phyloP scores from a whole-genome alignment of 495 filamentous ascomycete genomes.

The Pseudomonodictys pantanalensis region DNA sequence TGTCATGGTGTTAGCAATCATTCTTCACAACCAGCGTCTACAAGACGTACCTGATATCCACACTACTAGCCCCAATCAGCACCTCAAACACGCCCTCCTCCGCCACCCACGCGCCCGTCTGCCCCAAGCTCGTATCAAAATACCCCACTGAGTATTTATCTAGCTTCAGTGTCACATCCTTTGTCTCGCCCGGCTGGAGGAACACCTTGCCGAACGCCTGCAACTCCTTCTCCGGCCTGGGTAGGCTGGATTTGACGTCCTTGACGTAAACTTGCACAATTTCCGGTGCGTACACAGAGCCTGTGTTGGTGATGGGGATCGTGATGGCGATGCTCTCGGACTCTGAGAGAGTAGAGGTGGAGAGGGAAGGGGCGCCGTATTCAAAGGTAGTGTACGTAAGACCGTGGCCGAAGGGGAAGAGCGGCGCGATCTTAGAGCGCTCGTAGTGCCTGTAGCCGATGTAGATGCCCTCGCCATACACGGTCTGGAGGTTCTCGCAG shows the following conservation, averaged over 20 bases:
- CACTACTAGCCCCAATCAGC: conserved; percentile 46
- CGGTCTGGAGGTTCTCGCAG: conserved; percentile 69
- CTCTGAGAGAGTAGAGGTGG: conserved; percentile 52
- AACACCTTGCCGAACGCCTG: conserved; percentile 69
- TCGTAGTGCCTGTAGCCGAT: conserved; percentile 86
- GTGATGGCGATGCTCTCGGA: conserved; percentile 53
- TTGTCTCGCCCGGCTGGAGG: conserved; percentile 57
- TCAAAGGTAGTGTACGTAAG: conserved; percentile 64
- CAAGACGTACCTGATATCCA: conserved; percentile 44
- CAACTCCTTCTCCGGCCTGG: conserved; percentile 59
- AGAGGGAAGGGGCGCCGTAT: conserved; percentile 62
- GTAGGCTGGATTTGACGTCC: conserved; percentile 58
- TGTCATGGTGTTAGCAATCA: conserved; percentile 12
- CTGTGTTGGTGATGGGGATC: conserved; percentile 57
- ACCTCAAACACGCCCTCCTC: conserved; percentile 73
- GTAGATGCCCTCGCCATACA: conserved; percentile 78
- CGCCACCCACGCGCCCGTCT: conserved; percentile 61
- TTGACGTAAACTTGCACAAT: conserved; percentile 68
- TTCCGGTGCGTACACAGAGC: conserved; percentile 57
- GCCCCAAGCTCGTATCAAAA: conserved; percentile 65
- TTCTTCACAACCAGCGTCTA: not conserved
- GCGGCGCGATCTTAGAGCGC: conserved; percentile 58
- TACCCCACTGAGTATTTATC: conserved; percentile 71
- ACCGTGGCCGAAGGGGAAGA: conserved; percentile 81
- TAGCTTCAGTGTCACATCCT: conserved; percentile 58